Conservation (phyloP, 2,329 filamentous ascomycete species). For the Beauveria brongniartii region DNA sequence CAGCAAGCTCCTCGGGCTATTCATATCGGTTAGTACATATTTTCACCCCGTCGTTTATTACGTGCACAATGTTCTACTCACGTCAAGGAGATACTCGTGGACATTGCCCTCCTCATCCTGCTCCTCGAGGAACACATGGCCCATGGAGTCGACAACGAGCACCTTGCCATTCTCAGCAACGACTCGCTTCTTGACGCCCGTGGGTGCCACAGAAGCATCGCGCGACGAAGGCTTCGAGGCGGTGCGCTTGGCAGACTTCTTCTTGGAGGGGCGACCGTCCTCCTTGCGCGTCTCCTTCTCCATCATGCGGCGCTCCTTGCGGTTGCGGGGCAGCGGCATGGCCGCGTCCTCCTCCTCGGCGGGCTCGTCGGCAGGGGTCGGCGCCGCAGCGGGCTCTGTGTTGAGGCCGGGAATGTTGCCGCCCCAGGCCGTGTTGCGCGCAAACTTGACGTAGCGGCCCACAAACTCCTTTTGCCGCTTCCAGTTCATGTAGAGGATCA, state of each 20-base stretch:
- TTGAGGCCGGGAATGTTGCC: constrained; percentile 69
- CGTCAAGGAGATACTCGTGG: constrained; percentile 79
- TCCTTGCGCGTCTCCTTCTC: constrained; percentile 75
- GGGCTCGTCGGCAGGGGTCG: constrained; percentile 28
- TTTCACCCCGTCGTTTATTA: neutral
- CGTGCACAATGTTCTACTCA: constrained; percentile 38
- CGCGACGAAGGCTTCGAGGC: constrained; percentile 22
- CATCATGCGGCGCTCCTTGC: constrained; percentile 80
- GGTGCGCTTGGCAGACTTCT: constrained; percentile 35
- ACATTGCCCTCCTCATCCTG: constrained; percentile 77
- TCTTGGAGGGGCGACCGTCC: constrained; percentile 46
- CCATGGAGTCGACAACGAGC: constrained; percentile 81
- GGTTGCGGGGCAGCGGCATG: constrained; percentile 59
- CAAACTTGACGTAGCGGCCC: constrained; percentile 83
- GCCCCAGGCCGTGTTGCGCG: constrained; percentile 82
- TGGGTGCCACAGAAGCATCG: constrained; percentile 51
- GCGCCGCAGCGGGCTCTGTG: constrained; percentile 31
- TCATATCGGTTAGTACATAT: constrained; percentile 16
- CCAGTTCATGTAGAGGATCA: constrained; percentile 77
- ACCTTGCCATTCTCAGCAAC: constrained; percentile 93
- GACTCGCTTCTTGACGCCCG: constrained; percentile 77
- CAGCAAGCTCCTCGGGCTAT: constrained; percentile 69
- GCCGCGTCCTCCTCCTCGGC: constrained; percentile 42
- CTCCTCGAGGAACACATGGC: constrained; percentile 93
- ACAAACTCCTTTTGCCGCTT: constrained; percentile 88